Conservation (phyloP, 139 green algal species). For the Chlorella sp. region DNA sequence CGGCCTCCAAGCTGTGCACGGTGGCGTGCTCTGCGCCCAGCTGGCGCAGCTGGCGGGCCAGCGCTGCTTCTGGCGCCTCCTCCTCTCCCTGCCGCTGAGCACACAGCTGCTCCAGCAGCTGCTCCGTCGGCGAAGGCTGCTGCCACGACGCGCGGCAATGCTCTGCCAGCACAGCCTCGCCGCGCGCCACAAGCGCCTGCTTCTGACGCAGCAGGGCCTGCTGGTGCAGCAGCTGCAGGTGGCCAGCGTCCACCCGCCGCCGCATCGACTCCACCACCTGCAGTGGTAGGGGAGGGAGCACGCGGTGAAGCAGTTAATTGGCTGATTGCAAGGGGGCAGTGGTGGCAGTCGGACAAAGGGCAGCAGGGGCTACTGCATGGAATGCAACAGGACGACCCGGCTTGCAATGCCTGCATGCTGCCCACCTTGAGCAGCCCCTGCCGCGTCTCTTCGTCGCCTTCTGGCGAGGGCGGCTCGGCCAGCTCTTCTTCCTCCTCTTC, state of each 20-base stretch:
- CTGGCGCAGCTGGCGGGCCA: not conserved
- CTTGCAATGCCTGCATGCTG: no score
- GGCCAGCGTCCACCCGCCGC: constrained; percentile 8
- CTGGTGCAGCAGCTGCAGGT: constrained; percentile 10
- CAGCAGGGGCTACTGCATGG: not conserved
- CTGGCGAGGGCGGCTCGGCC: not conserved
- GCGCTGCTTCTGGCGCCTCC: not conserved
- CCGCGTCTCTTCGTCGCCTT: constrained; percentile 1
- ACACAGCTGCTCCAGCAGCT: not conserved
- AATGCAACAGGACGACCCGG: not conserved
- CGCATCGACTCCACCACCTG: constrained; percentile 16
- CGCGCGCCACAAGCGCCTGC: not conserved
- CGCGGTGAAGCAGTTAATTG: no score
- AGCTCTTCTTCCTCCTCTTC: not conserved
- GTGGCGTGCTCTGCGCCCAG: not conserved
- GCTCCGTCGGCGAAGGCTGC: not conserved
- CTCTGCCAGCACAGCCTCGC: constrained; percentile 3
- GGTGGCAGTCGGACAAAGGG: no score
- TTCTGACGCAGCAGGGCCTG: constrained; percentile 26
- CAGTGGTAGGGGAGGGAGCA: not conserved
- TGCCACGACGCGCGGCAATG: constrained; percentile 23
- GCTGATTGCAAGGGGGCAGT: no score
- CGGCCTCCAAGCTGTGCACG: constrained; percentile 16
- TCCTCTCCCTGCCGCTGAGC: not conserved
- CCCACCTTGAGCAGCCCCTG: constrained; percentile 15